Evolutionary conservation across 2,329 filamentous ascomycete species (phyloP), one percentile per base, ranked within the genome.

Genomic region (Verticillium isaacii): DNA sequence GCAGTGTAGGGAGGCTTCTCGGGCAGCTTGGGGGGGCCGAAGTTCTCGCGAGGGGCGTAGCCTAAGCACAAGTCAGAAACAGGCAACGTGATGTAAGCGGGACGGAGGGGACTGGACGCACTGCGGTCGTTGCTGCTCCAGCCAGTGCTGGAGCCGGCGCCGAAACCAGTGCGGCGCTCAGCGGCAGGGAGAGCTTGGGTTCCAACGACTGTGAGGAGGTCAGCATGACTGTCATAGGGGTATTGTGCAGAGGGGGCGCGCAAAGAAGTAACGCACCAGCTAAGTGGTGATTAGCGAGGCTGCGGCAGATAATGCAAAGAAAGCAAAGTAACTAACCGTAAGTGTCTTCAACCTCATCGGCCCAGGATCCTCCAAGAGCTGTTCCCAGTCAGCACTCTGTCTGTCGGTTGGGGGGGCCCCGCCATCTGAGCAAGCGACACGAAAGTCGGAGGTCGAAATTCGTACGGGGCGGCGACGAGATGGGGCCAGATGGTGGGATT

Each of bases 271-370:
- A 68, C 73, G 66, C 74, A 78, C 77, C 77, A 61, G 72, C 76
- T 74, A 62, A n/a, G 58, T 66, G 58, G 37, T 62, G 17, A 69
- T 75, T 69, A 76, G 72, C 66, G 66, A 56, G 45, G 54, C 19
- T 59, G 25, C 34, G 19, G 15, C 8, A n/a, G 32, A 12, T 50
- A 25, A 9, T 7, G 17, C 4, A 32, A 62, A 58, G 57, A 45
- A 57, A 60, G 23, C 23, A 58, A 17, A 56, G 55, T 62, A 62
- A 81, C 88, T 82, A 84, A 94, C 91, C 82, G 77, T 88, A 86
- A 68, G 91, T 85, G 73, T 97, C 93, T 79, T 99, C 95, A 81
- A 99, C 97, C 77, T 99, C 95, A 80, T 99, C 96, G 72, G 95
- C 95, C 95, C 95, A 99, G 70, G 95, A 98, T 74, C 94, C 93